Conservation (phyloP, 306 rosid genomes). For the Vigna reflexopilosa region DNA sequence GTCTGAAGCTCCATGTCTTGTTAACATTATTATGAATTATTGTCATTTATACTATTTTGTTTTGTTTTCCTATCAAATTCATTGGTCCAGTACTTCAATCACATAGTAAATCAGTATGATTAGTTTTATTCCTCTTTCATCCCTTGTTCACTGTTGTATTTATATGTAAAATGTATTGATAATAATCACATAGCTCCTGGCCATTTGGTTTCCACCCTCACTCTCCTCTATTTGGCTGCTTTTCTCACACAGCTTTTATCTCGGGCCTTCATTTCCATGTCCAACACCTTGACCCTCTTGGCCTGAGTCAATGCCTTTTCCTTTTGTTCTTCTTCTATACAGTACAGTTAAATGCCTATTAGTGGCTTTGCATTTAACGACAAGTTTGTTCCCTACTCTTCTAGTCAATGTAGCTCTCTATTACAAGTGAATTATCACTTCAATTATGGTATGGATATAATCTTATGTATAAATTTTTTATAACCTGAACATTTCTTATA, state of each 20-base stretch:
- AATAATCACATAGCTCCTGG: background rate
- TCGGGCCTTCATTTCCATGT: background rate
- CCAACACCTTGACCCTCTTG: background rate
- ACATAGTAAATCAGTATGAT: background rate
- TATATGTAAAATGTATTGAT: background rate
- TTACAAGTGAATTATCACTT: conserved; percentile 32
- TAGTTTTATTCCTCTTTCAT: background rate
- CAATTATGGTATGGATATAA: too few species aligned
- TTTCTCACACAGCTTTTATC: background rate
- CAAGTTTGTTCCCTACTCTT: background rate
- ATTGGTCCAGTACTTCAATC: background rate
- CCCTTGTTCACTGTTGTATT: background rate
- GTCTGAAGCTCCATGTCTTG: too few species aligned
- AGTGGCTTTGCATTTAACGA: conserved; percentile 9
- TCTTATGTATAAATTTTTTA: too few species aligned
- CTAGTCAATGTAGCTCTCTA: background rate
- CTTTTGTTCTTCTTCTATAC: background rate
- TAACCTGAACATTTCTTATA: too few species aligned
- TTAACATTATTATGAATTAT: conserved; percentile 10
- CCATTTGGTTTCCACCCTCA: background rate
- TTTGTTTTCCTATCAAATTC: background rate
- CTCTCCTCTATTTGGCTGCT: background rate
- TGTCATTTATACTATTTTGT: background rate
- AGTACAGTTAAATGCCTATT: background rate
- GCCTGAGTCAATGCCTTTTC: background rate